Conservation (phyloP, 805 yeast genomes). For the Metschnikowia anglica region DNA sequence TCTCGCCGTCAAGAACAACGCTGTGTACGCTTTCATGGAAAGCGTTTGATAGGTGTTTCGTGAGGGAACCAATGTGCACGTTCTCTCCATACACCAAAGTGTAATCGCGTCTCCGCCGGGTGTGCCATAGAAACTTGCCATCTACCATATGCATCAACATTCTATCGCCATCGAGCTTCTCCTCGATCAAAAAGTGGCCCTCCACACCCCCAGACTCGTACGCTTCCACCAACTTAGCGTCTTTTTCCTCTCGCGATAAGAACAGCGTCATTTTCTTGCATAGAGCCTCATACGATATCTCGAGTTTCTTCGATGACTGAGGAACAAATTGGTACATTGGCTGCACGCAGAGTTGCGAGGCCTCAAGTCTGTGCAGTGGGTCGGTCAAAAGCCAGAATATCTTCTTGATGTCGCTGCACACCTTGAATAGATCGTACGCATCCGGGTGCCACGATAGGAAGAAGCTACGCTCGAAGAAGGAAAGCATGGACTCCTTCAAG, state of each 20-base stretch:
- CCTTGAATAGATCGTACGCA: constrained; percentile 60
- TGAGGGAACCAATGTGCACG: constrained; percentile 50
- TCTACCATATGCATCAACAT: constrained; percentile 65
- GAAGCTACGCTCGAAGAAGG: constrained; percentile 58
- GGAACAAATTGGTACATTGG: constrained; percentile 67
- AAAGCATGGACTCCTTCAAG: constrained; percentile 57
- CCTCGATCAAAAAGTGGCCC: constrained; percentile 67
- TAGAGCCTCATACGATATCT: constrained; percentile 48
- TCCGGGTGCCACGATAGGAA: constrained; percentile 75
- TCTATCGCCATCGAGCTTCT: constrained; percentile 92
- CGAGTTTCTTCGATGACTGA: constrained; percentile 63
- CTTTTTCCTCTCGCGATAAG: constrained; percentile 25
- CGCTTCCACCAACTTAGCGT: constrained; percentile 17
- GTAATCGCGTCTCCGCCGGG: constrained; percentile 72
- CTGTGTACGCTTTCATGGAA: constrained; percentile 39
- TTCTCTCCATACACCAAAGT: constrained; percentile 65
- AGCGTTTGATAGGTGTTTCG: constrained; percentile 47
- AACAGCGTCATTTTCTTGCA: constrained; percentile 44
- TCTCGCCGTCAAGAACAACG: constrained; percentile 81
- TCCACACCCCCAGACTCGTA: constrained; percentile 20
- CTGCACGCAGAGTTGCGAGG: constrained; percentile 40
- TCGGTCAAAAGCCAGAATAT: constrained; percentile 58
- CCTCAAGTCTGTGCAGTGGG: constrained; percentile 43
- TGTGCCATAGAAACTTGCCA: constrained; percentile 47
- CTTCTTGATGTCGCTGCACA: constrained; percentile 60